Evolutionary conservation across 148 eudicot genomes (phyloP).

Genomic region (Dianthus caryophyllus): DNA sequence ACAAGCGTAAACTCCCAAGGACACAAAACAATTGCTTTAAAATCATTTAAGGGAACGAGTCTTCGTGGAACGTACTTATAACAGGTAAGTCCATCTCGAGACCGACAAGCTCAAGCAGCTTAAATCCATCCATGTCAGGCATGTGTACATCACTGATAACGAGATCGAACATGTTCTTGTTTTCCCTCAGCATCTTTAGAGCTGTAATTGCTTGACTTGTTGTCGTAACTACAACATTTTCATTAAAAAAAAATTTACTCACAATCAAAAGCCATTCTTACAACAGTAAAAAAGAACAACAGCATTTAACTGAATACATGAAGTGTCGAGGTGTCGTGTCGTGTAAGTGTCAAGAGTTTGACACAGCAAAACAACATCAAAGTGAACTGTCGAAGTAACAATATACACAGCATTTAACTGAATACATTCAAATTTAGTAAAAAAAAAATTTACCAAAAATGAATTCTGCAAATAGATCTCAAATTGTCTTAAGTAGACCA

Average conservation of each 20-base stretch:
- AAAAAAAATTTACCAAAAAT: too few relatives aligned
- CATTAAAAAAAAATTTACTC: neutral
- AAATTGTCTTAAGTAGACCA: neutral
- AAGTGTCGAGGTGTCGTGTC: too few relatives aligned
- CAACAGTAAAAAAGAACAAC: too few relatives aligned
- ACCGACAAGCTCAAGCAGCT: constrained; percentile 60
- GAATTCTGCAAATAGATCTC: constrained; percentile 12
- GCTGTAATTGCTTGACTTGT: constrained; percentile 44
- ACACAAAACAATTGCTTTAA: neutral
- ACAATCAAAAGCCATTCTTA: neutral
- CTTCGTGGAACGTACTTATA: constrained; percentile 35
- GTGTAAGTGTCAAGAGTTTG: too few relatives aligned
- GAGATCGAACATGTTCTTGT: constrained; percentile 45
- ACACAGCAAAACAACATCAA: neutral
- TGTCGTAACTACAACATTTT: constrained; percentile 43
- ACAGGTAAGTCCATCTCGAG: constrained; percentile 67
- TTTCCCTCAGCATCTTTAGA: constrained; percentile 45
- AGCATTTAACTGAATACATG: too few relatives aligned
- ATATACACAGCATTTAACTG: neutral
- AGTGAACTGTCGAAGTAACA: neutral
- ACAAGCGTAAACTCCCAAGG: too few relatives aligned
- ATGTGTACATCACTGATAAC: constrained; percentile 60
- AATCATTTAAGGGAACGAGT: neutral
- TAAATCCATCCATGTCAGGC: constrained; percentile 73
- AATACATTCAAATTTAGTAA: constrained; percentile 5